Conservation (phyloP, 164 flowering plant species). For the Dillenia suffruticosa region DNA sequence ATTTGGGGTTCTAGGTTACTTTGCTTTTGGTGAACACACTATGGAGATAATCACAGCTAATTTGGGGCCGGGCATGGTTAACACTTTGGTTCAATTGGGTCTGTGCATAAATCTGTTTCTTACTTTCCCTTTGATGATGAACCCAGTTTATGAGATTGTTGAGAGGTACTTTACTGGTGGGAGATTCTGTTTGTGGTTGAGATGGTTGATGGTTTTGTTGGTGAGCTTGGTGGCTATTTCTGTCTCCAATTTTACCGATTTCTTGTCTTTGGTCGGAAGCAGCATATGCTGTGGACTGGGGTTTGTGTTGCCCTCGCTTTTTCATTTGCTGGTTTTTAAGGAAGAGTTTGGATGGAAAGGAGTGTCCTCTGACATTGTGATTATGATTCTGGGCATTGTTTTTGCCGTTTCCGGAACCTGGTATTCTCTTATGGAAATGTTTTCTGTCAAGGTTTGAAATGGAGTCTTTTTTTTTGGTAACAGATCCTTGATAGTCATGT, state of each 20-base stretch:
- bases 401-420: slow-evolving; percentile 58
- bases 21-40: slow-evolving; percentile 77
- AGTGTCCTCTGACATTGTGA: slow-evolving; percentile 27
- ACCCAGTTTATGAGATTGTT: slow-evolving; percentile 82
- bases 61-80: slow-evolving; percentile 56
- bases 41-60: slow-evolving; percentile 78
- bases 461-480: too few relatives aligned
- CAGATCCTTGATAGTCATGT: too few relatives aligned
- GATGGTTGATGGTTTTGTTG: slow-evolving; percentile 63
- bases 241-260: slow-evolving; percentile 91
- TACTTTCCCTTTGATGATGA: slow-evolving; percentile 89
- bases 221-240: slow-evolving; percentile 67
- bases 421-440: slow-evolving; percentile 46
- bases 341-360: slow-evolving; percentile 39
- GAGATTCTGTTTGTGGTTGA: slow-evolving; percentile 55
- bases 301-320: slow-evolving; percentile 80
- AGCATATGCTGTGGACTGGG: slow-evolving; percentile 64
- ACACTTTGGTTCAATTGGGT: slow-evolving; percentile 66
- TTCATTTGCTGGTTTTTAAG: slow-evolving; percentile 64
- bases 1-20: slow-evolving; percentile 82
- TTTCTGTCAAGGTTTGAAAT: slow-evolving; percentile 24
- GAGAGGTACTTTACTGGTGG: slow-evolving; percentile 63
- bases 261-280: slow-evolving; percentile 82
- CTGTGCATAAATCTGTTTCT: slow-evolving; percentile 74
- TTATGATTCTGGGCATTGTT: slow-evolving; percentile 49